Conservation (phyloP, 306 rosid species). For the Cicer pinnatifidum region DNA sequence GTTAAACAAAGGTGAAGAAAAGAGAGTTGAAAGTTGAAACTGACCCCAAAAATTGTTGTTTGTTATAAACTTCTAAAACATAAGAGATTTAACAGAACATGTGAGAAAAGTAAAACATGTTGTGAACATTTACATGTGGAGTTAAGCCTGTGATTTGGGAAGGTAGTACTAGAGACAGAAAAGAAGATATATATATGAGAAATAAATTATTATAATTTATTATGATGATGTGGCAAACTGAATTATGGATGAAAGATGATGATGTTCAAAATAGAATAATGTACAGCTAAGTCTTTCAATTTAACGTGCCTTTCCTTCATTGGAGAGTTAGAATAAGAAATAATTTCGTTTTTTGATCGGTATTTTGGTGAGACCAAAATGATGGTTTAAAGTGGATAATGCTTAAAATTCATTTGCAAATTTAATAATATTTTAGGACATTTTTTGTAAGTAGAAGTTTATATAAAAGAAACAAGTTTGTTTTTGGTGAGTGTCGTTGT, state of each 20-base stretch:
- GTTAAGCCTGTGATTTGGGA: conserved; percentile 25
- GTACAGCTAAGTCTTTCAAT: conserved; percentile 6
- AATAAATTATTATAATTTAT: not conserved
- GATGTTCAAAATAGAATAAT: not conserved
- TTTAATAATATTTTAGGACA: no score
- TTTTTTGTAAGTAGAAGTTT: no score
- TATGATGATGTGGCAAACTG: conserved; percentile 1
- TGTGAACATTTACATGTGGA: not conserved
- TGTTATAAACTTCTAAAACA: conserved; percentile 2
- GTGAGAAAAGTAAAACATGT: not conserved
- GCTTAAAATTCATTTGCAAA: no score
- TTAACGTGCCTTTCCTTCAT: not conserved
- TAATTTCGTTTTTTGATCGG: no score
- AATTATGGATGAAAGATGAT: not conserved
- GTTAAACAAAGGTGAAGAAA: not conserved
- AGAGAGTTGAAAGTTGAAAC: not conserved
- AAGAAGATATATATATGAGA: not conserved
- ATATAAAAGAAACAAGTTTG: no score
- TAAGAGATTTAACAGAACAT: no score
- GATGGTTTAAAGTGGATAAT: no score
- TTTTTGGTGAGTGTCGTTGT: no score
- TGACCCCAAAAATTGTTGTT: not conserved
- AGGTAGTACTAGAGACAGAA: not conserved
- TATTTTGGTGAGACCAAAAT: no score
- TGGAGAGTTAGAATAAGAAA: not conserved